Base-by-base conservation (phyloP, 1,284 basidiomycete species). In the Boletus sp. region DNA sequence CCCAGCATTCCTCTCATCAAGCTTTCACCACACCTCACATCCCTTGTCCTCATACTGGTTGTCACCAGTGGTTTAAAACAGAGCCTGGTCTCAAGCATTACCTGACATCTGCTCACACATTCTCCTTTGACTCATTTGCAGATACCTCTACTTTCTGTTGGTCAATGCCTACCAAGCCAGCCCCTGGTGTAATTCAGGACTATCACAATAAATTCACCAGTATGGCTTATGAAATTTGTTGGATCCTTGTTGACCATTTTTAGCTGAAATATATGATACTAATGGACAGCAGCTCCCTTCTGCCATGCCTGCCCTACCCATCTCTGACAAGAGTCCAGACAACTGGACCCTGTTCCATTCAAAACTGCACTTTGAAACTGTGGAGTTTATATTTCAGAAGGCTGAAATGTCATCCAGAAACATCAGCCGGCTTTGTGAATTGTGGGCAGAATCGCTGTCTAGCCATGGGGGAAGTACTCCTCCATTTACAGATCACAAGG, bases 301-400 rank as follows among this genome's bases (percentile, higher is more conserved):
- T 6, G 11, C 40, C 4, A 2, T n/a, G 23, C 0, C 40, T 2
- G 4, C 40, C 1, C 0, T 14, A 43, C 40, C 40, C 6, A n/a
- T 43, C n/a, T 43, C 40, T 5, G n/a, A 43, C 11, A 23, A 23
- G 40, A 43, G n/a, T 13, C 40, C n/a, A 6, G 40, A 43, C 14
- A n/a, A 43, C 40, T 43, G 40, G 40, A 11, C 40, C 40, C 40
- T n/a, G 14, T 43, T 43, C n/a, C 2, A 1, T 2, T n/a, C 40
- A 9, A 43, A 43, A 43, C 40, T 43, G 3, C 0, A 23, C 40
- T 43, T 43, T 43, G 40, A 43, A 43, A 43, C n/a, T 5, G 40
- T n/a, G 4, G 11, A 43, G 4, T 43, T 43, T 3, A 3, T 43
- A 0, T 43, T 23, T 23, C 40, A 43, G 14, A 43, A 43, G 10